These are phyloP conservation scores for Coemansia sp. DNA, from an alignment of 192 early-diverging fungal species.

Conservation along the genomic window DNA sequence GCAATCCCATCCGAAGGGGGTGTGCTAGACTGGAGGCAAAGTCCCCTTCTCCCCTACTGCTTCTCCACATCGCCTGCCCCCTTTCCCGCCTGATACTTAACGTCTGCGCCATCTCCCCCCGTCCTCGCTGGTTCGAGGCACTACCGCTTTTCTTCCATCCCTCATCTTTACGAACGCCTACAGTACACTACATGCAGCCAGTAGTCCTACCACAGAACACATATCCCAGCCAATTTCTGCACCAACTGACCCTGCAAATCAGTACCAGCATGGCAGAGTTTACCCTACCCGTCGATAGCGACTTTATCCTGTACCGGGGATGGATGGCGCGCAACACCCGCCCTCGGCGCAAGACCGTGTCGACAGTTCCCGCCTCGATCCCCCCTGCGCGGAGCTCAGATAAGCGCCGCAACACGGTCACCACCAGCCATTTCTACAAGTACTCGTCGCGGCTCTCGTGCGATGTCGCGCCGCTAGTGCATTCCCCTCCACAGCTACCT, in stretches of 20 bases:
- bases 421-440: slow-evolving; percentile 2
- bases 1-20: too few species aligned
- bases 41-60: too few species aligned
- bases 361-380: slow-evolving; percentile 7
- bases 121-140: too few species aligned
- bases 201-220: background rate
- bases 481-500: background rate
- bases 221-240: background rate
- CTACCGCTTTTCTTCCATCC: too few species aligned
- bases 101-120: too few species aligned
- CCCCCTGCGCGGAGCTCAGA: background rate
- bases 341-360: slow-evolving; percentile 32
- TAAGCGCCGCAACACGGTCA: slow-evolving; percentile 38
- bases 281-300: slow-evolving; percentile 18
- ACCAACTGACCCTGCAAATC: too few species aligned
- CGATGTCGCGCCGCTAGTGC: background rate
- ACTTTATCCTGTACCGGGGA: slow-evolving; percentile 32
- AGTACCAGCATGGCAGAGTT: too few species aligned
- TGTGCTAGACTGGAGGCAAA: too few species aligned
- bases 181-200: too few species aligned
- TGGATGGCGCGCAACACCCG: slow-evolving; percentile 25
- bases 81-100: too few species aligned
- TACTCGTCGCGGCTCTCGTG: background rate
- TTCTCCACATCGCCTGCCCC: too few species aligned
- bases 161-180: too few species aligned